Conservation (phyloP, 208 protist genomes). For the Wallacemonas sp. region DNA sequence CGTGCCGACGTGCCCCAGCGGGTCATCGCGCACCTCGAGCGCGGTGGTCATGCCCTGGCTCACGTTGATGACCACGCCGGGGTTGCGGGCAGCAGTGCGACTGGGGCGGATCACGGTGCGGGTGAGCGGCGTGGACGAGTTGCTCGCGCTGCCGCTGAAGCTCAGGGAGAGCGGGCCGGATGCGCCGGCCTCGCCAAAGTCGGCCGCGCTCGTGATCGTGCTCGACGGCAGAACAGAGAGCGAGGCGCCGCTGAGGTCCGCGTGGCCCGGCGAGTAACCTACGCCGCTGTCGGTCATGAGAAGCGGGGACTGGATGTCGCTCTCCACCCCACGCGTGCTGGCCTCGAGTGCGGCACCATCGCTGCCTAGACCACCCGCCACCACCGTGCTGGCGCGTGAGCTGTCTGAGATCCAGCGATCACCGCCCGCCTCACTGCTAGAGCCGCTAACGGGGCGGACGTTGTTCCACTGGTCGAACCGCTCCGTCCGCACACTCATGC, state of each 20-base stretch:
- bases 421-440: constrained; percentile 10
- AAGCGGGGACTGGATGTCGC: background rate
- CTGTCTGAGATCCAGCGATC: background rate
- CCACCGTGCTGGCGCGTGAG: background rate
- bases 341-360: background rate
- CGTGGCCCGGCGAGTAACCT: background rate
- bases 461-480: constrained; percentile 11
- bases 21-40: constrained; percentile 1
- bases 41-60: constrained; percentile 1
- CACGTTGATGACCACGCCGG: constrained; percentile 16
- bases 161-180: background rate
- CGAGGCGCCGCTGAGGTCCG: constrained; percentile 1
- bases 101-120: background rate
- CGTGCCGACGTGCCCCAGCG: background rate
- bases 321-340: constrained; percentile 8
- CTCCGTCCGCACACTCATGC: background rate
- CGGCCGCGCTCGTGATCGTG: background rate
- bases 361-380: background rate
- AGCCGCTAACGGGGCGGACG: background rate
- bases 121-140: background rate
- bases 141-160: background rate
- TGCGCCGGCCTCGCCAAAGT: background rate
- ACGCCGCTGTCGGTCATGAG: background rate
- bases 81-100: background rate
- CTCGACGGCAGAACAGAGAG: background rate